These are phyloP conservation scores for Suillus subaureus DNA, from an alignment of 768 basidiomycete genomes.

Conservation along the genomic window DNA sequence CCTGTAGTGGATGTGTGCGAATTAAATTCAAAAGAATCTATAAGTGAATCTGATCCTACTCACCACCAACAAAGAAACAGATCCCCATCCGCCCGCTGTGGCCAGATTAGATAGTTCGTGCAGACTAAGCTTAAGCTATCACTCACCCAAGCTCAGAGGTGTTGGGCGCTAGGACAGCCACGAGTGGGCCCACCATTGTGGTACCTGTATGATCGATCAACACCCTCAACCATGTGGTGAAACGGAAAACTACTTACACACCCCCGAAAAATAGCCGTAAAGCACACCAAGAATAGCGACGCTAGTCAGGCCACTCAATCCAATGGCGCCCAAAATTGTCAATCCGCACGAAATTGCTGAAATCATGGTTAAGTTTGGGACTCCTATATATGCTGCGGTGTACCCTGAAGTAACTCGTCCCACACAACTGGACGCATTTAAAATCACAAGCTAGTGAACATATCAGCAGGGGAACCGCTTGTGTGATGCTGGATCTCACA, in stretches of 20 bases:
- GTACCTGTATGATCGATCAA: not conserved
- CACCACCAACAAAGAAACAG: not conserved
- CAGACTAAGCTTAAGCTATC: too few relatives aligned
- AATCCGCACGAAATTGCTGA: not conserved
- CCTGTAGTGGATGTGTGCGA: not conserved
- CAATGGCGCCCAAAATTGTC: not conserved
- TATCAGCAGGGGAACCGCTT: not conserved
- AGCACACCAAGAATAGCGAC: not conserved
- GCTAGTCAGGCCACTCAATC: not conserved
- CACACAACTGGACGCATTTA: not conserved
- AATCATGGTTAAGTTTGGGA: not conserved
- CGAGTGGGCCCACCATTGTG: too few relatives aligned
- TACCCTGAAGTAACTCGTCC: not conserved
- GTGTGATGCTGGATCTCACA: not conserved
- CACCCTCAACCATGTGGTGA: not conserved
- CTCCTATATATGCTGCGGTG: not conserved
- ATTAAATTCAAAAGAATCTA: not conserved
- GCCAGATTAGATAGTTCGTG: not conserved
- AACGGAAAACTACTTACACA: not conserved
- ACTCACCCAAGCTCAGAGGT: too few relatives aligned
- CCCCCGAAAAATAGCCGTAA: not conserved
- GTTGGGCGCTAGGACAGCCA: too few relatives aligned
- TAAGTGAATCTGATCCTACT: not conserved
- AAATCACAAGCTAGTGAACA: not conserved
- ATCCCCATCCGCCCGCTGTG: not conserved